Base-by-base conservation (phyloP, 169 alveolate genomes). In the Theileria annulata region DNA sequence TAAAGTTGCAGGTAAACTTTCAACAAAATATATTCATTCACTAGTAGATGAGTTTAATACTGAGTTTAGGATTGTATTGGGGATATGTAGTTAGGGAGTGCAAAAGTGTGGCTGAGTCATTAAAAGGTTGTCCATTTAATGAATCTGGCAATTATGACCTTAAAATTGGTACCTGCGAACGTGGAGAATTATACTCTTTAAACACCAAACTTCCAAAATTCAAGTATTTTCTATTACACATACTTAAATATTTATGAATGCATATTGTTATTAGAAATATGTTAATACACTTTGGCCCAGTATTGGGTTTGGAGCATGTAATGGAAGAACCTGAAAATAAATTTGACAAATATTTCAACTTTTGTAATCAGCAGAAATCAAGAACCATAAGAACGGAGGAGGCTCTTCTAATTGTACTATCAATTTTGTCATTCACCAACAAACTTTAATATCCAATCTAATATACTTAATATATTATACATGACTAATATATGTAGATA, bases 381-480 rank as follows among this genome's bases (percentile, higher is more conserved):
- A 80, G 98, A 54, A 95, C 99, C 17, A 96, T 97, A n/a, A 77
- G 99, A 54, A 96, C 99, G 27, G 99, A 97, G 76, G 99, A 97
- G 87, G 99, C 99, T 62, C 87, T 97, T 30, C 91, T 95, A 27
- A 93, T 96, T 13, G 75, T 78, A 42, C 68, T 82, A 25, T 67
- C 89, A 51, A 59, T 69, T 33, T 15, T 69, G 8, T n/a, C 35
- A 5, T 69, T 69, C 69, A 54, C 63, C 21, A 54, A 54, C 27
- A 17, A 3, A 54, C 15, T 54, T 17, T 54, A 21, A 54, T 54
- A 9, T 10, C n/a, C 56, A 47, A 47, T n/a, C n/a, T n/a, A n/a
- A n/a, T n/a, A n/a, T n/a, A 8, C 47, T 35, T 35, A 35, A 35
- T 35, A 35, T 35, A 35, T 8, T 5, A 35, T 35, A 8, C 8